A percentile compares a stretch with the other conserved stretches of the same genome.
Evolutionary conservation across 306 rosid species (phyloP).

Genomic region (Macrotyloma uniflorum): DNA sequence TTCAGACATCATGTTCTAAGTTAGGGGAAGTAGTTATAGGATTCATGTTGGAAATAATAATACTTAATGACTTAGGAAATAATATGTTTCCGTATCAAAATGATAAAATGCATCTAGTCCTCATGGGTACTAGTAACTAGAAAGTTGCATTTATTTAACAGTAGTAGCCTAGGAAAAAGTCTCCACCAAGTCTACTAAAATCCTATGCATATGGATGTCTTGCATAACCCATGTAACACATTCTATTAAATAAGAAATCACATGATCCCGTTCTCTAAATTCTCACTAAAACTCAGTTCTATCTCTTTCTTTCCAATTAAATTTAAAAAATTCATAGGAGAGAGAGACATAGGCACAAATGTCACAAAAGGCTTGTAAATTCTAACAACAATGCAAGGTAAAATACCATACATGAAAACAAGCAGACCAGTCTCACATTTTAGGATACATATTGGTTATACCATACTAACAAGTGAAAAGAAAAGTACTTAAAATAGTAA

Average conservation of each 20-base stretch:
- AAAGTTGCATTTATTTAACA: neutral
- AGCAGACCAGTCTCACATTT: slow-evolving; percentile 8
- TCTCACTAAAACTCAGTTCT: neutral
- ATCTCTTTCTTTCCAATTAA: neutral
- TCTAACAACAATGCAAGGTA: neutral
- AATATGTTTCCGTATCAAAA: neutral
- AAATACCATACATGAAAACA: neutral
- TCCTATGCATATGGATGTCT: neutral
- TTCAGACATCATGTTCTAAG: slow-evolving; percentile 20
- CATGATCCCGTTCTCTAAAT: neutral
- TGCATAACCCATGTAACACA: neutral
- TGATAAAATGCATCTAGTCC: neutral
- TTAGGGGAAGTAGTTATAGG: slow-evolving; percentile 23
- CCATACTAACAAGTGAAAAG: slow-evolving; percentile 9
- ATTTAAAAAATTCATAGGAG: neutral
- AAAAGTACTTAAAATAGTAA: neutral
- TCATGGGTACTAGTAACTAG: neutral
- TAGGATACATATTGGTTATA: slow-evolving; percentile 4
- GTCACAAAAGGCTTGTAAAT: neutral
- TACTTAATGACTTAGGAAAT: neutral
- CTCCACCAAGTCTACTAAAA: neutral
- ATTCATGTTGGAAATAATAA: slow-evolving; percentile 8
- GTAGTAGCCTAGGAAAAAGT: neutral
- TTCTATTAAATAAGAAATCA: neutral
- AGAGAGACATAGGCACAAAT: slow-evolving; percentile 11